These are phyloP conservation scores for Leucogyrophana mollusca DNA, from an alignment of 768 basidiomycete genomes.

Conservation along the genomic window DNA sequence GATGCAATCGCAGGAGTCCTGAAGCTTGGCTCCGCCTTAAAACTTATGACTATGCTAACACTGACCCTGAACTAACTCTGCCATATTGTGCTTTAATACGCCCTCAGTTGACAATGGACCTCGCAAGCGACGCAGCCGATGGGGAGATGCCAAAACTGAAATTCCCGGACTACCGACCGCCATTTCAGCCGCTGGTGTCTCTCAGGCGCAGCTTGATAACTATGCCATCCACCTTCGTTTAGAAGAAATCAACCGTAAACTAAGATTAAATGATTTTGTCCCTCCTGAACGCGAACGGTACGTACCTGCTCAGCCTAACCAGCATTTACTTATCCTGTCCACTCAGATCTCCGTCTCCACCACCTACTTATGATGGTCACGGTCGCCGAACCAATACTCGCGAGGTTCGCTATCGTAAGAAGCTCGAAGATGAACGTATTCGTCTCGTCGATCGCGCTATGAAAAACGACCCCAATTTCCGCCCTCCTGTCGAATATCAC, in stretches of 20 bases:
- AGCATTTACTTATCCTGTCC: slow-evolving; percentile 8
- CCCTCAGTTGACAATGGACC: slow-evolving; percentile 77
- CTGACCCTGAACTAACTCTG: slow-evolving; percentile 58
- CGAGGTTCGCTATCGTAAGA: slow-evolving; percentile 97
- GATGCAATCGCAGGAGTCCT: slow-evolving; percentile 25
- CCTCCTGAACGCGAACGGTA: slow-evolving; percentile 94
- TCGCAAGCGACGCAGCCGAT: slow-evolving; percentile 94
- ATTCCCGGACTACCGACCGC: slow-evolving; percentile 93
- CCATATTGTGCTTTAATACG: slow-evolving; percentile 40
- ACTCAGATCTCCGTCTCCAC: slow-evolving; percentile 92
- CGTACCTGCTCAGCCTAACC: slow-evolving; percentile 11
- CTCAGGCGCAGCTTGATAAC: slow-evolving; percentile 94
- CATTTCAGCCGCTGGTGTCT: slow-evolving; percentile 90
- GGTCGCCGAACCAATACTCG: slow-evolving; percentile 98
- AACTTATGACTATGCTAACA: slow-evolving; percentile 32
- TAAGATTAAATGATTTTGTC: slow-evolving; percentile 90
- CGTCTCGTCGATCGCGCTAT: slow-evolving; percentile 93
- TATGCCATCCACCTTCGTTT: slow-evolving; percentile 95
- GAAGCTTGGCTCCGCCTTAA: slow-evolving; percentile 6
- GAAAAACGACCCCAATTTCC: slow-evolving; percentile 98
- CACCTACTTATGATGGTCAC: slow-evolving; percentile 95
- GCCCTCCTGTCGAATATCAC: slow-evolving; percentile 94
- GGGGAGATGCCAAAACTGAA: slow-evolving; percentile 93
- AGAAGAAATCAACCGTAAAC: slow-evolving; percentile 96
- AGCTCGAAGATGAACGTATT: slow-evolving; percentile 89